Evolutionary conservation across 352 stramenopile genomes (phyloP).

Genomic region (Pythium dissotocum): DNA sequence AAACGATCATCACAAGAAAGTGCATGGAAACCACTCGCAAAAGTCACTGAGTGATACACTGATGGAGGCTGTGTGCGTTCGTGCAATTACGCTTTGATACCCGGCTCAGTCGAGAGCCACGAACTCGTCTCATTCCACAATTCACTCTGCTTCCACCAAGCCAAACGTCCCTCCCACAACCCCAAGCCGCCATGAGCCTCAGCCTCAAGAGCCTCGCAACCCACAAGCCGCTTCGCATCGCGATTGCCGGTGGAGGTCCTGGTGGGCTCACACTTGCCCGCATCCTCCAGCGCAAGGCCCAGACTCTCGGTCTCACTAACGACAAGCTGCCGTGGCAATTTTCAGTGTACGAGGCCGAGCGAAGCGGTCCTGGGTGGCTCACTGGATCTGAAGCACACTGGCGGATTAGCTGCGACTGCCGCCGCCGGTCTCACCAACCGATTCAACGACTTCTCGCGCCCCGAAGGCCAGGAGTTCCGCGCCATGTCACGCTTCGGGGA

Average conservation of each 20-base stretch:
- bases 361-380: conserved; percentile 11
- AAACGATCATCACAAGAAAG: no score
- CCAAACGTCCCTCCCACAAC: no score
- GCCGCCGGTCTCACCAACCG: conserved; percentile 12
- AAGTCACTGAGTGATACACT: no score
- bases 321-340: conserved; percentile 8
- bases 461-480: conserved; percentile 20
- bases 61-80: no score
- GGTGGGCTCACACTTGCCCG: conserved; percentile 24
- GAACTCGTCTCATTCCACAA: neutral
- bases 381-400: conserved; percentile 17
- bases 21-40: no score
- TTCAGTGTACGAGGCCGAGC: conserved; percentile 20
- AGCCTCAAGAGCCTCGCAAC: neutral
- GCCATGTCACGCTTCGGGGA: conserved; percentile 12
- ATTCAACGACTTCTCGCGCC: conserved; percentile 16
- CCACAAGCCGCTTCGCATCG: conserved; percentile 8
- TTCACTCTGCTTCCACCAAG: no score
- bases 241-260: conserved; percentile 20
- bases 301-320: neutral
- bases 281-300: conserved; percentile 19
- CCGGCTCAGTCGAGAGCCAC: no score
- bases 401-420: conserved; percentile 12
- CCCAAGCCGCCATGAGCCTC: neutral
- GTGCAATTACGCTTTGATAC: no score